Evolutionary conservation across 148 eudicot genomes (phyloP).

Genomic region (Fagopyrum homotropicum): DNA sequence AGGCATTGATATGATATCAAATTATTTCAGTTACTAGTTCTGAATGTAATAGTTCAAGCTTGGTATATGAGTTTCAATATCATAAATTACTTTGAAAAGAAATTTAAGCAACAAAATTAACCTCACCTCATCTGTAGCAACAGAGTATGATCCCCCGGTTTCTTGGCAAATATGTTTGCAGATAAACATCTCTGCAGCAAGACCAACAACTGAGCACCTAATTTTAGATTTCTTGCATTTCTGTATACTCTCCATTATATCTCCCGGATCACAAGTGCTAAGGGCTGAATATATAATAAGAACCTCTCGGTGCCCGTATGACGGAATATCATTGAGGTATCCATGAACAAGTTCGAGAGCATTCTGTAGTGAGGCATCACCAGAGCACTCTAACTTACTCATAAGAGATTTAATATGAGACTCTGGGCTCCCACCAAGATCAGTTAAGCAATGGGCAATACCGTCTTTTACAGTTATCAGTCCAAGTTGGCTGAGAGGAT

Average conservation of each 20-base stretch:
- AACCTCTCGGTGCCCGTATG: conserved; percentile 95
- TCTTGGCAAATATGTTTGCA: conserved; percentile 88
- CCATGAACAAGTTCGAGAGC: conserved; percentile 81
- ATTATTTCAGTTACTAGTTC: too few species aligned
- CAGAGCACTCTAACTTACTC: conserved; percentile 87
- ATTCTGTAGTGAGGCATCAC: conserved; percentile 89
- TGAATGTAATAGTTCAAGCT: neutral
- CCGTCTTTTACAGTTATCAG: conserved; percentile 76
- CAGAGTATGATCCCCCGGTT: conserved; percentile 81
- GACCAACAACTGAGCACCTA: conserved; percentile 83
- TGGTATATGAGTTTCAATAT: neutral
- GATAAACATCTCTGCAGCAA: conserved; percentile 85
- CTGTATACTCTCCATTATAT: conserved; percentile 74
- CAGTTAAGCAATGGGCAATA: conserved; percentile 70
- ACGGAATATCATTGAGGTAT: conserved; percentile 63
- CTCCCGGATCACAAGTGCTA: conserved; percentile 96
- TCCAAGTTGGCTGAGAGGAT: conserved; percentile 90
- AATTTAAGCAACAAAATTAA: neutral
- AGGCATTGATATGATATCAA: neutral
- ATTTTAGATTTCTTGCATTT: conserved; percentile 92
- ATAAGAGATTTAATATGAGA: conserved; percentile 83
- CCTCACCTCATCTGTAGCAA: conserved; percentile 93
- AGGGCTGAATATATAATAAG: conserved; percentile 79
- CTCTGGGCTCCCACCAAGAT: conserved; percentile 98
- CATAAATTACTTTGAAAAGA: neutral